Percentiles rank a stretch among this genome's conserved stretches.
phyloP scores from a whole-genome alignment of 2,329 filamentous ascomycete species.

The Aspergillus puulaauensis region DNA sequence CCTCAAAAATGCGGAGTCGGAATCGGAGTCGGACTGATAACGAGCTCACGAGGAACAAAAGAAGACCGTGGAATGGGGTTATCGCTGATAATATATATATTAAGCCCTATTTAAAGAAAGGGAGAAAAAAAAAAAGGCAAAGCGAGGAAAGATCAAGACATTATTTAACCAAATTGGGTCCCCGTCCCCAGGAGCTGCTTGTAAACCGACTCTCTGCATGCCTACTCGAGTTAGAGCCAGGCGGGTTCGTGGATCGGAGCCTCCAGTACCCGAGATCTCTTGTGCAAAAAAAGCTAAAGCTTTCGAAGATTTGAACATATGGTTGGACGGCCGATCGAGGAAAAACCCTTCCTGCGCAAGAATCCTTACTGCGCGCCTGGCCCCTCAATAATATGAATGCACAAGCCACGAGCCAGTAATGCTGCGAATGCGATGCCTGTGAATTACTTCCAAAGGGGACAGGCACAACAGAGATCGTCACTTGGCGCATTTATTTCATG shows the following conservation, averaged over 20 bases:
- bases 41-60: not conserved
- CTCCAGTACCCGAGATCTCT: constrained; percentile 7
- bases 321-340: not conserved
- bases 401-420: too few species aligned
- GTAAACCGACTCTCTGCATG: not conserved
- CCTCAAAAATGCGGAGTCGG: not conserved
- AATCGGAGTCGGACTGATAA: not conserved
- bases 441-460: too few species aligned
- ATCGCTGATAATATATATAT: not conserved
- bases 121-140: not conserved
- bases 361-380: not conserved
- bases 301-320: too few species aligned
- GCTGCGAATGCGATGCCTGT: too few species aligned
- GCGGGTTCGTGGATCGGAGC: constrained; percentile 1
- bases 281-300: constrained; percentile 7
- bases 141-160: not conserved
- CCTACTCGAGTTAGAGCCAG: not conserved
- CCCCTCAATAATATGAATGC: too few species aligned
- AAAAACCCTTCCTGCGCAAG: not conserved
- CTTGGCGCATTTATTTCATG: too few species aligned
- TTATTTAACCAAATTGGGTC: not conserved
- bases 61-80: not conserved
- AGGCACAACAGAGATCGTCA: too few species aligned
- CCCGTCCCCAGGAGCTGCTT: too few species aligned
- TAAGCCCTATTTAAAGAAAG: not conserved